Conservation (phyloP, 495 filamentous ascomycete species). For the Trichoderma gamsii region DNA sequence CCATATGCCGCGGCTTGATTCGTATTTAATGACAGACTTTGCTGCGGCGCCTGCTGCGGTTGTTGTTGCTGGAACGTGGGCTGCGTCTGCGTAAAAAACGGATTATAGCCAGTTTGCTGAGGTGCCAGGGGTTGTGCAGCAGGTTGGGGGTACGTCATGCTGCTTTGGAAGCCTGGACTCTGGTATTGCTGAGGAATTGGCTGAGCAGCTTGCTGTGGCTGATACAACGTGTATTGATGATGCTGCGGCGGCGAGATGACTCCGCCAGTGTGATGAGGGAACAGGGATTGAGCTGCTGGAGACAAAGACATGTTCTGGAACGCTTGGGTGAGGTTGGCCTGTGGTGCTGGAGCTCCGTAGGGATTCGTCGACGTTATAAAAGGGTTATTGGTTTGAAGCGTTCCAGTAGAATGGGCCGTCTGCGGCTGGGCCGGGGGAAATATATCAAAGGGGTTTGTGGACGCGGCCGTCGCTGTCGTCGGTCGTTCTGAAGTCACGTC, state of each 20-base stretch:
- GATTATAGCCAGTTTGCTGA: conserved; percentile 51
- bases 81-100: conserved; percentile 50
- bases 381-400: conserved; percentile 48
- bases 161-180: conserved; percentile 38
- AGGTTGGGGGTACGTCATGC: conserved; percentile 42
- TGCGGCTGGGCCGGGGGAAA: conserved; percentile 37
- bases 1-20: conserved; percentile 25
- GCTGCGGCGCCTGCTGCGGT: conserved; percentile 21
- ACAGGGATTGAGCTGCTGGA: conserved; percentile 55
- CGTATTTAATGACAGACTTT: conserved; percentile 37
- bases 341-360: conserved; percentile 41
- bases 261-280: conserved; percentile 80
- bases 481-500: conserved; percentile 29
- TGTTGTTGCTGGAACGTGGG: conserved; percentile 23
- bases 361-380: conserved; percentile 44
- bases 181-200: conserved; percentile 50
- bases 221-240: conserved; percentile 36
- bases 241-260: conserved; percentile 50
- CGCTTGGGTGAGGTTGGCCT: conserved; percentile 48
- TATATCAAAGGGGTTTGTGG: conserved; percentile 61
- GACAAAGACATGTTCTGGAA: conserved; percentile 70
- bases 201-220: conserved; percentile 52
- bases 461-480: conserved; percentile 32
- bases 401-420: conserved; percentile 53
- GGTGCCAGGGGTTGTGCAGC: conserved; percentile 21